phyloP scores from a whole-genome alignment of 108 stramenopile genomes.

The Pseudonitzschia multiseries region DNA sequence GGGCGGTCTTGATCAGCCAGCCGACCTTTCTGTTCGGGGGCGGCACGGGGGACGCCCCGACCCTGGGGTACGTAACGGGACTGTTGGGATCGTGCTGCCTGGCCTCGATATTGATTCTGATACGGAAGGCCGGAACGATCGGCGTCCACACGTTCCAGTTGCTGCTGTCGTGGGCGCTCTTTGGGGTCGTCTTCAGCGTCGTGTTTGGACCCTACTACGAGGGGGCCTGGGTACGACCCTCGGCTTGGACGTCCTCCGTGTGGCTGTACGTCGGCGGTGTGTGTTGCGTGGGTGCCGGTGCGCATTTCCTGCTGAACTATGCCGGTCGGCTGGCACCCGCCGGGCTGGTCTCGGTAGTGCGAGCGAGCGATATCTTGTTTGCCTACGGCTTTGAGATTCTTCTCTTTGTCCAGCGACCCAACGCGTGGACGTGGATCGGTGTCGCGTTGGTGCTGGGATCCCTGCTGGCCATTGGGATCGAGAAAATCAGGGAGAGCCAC shows the following conservation, averaged over 20 bases:
- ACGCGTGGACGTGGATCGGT: constrained; percentile 17
- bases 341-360: constrained; percentile 34
- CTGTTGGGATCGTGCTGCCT: constrained; percentile 32
- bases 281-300: constrained; percentile 27
- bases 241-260: background rate
- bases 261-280: constrained; percentile 35
- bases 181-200: constrained; percentile 44
- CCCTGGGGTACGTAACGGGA: constrained; percentile 48
- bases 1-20: constrained; percentile 40
- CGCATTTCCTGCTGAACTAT: constrained; percentile 48
- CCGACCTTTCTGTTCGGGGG: constrained; percentile 50
- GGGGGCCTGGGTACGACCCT: constrained; percentile 33
- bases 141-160: constrained; percentile 53
- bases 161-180: constrained; percentile 41
- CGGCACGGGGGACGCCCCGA: background rate
- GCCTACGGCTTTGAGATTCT: constrained; percentile 36
- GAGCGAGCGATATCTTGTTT: constrained; percentile 40
- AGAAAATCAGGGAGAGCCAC: constrained; percentile 20
- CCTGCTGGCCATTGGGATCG: constrained; percentile 29
- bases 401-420: constrained; percentile 30
- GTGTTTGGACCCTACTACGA: constrained; percentile 22
- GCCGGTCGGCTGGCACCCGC: constrained; percentile 42
- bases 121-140: constrained; percentile 46
- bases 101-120: constrained; percentile 40
- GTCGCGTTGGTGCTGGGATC: constrained; percentile 30